Evolutionary conservation across 371 early-diverging fungal genomes (phyloP).

Genomic region (Circinella umbellata): DNA sequence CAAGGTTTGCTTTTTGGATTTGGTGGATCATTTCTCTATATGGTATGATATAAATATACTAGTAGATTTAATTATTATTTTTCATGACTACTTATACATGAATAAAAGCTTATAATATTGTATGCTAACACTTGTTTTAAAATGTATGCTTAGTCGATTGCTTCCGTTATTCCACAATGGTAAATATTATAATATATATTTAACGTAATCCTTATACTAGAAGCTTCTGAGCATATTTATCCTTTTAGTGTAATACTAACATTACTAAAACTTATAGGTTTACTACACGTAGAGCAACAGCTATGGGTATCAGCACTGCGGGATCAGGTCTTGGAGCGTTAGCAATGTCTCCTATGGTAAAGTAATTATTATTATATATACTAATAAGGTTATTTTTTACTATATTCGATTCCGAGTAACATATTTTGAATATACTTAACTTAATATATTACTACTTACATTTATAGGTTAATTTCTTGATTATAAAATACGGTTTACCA

Average conservation of each 20-base stretch:
- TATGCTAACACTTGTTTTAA: too few relatives aligned
- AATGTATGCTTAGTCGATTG: background rate
- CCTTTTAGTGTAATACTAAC: background rate
- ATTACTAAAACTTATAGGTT: background rate
- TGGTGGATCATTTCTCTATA: constrained; percentile 43
- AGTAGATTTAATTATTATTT: constrained; percentile 1
- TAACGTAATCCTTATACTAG: too few relatives aligned
- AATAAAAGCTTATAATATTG: too few relatives aligned
- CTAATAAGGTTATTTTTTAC: too few relatives aligned
- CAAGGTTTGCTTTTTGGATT: constrained; percentile 58
- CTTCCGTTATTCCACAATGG: too few relatives aligned
- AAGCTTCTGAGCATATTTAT: too few relatives aligned
- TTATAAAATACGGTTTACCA: background rate
- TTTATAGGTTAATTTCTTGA: background rate
- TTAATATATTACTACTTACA: background rate
- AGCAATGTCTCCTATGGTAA: background rate
- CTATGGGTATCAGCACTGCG: background rate
- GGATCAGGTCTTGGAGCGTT: background rate
- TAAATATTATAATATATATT: too few relatives aligned
- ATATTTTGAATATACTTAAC: background rate
- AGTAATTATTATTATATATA: too few relatives aligned
- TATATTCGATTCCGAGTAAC: too few relatives aligned
- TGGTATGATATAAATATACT: constrained; percentile 20
- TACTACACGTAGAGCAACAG: background rate
- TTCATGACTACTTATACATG: constrained; percentile 39